Base-by-base conservation (phyloP, 371 early-diverging fungal species). In the Mortierella sp. region DNA sequence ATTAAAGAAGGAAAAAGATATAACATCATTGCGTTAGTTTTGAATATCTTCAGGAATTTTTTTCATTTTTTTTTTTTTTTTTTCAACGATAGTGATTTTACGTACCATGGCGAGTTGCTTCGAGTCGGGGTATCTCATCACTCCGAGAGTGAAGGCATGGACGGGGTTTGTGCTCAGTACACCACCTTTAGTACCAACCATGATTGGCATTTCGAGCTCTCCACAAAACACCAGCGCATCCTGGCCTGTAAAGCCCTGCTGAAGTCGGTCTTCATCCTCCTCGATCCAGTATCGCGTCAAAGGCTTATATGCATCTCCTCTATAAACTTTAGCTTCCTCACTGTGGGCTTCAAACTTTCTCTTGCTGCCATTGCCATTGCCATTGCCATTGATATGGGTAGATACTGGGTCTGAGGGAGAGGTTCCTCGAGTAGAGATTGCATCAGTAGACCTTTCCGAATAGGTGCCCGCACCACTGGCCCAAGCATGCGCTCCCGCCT, bases 111-210 rank as follows among this genome's bases (percentile, higher is more conserved):
- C 89, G 35, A 93, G 83, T 11, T 81, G 70, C 75, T 88, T 87
- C 20, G 92, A 86, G 62, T 87, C 86, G 2, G 92, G 92, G 70
- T 87, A 74, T 28, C 88, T 87, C 89, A 90, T 88, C 60, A 92
- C 71, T 11, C 90, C 90, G 4, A 93, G 77, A 18, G 87, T 87
- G 68, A 90, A 89, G 14, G 75, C 73, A 81, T 91, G 90, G 24
- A 89, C 88, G 3, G 93, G 92, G 67, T 91, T 88, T 6, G 92
- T 92, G 67, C 87, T 88, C 54, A 93, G 66, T 35, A 90, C 92
- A 30, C 93, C 93, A 30, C 93, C 93, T 64, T 85, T 86, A 10
- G 92, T 91, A 5, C 92, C 93, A 30, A 91, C 91, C 40, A 88
- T 85, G 60, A 93, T 84, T n/a, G 92, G 93, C 59, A 92, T 72